Evolutionary conservation across 129 eudicot genomes (phyloP).

Genomic region (Daucus carota): DH1_v3.0 NC_030383.2:52574001-52574500

Average conservation of each 20-base stretch:
- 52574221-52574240: background rate
- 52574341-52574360: background rate
- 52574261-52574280: background rate
- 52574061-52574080: background rate
- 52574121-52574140: background rate
- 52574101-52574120: too few species aligned
- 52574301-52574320: background rate
- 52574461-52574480: background rate
- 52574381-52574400: background rate
- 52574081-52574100: too few species aligned
- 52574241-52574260: background rate
- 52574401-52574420: background rate
- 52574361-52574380: background rate
- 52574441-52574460: background rate
- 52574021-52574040: background rate
- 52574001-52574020: background rate
- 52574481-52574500: background rate
- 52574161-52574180: background rate
- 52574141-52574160: background rate
- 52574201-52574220: background rate
- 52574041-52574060: background rate
- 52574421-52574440: background rate
- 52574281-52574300: background rate
- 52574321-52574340: background rate
- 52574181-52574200: background rate